Percentiles rank a stretch among this genome's conserved stretches.
phyloP scores from a whole-genome alignment of 1,284 basidiomycete species.

The Cutaneotrichosporon sp. region DNA sequence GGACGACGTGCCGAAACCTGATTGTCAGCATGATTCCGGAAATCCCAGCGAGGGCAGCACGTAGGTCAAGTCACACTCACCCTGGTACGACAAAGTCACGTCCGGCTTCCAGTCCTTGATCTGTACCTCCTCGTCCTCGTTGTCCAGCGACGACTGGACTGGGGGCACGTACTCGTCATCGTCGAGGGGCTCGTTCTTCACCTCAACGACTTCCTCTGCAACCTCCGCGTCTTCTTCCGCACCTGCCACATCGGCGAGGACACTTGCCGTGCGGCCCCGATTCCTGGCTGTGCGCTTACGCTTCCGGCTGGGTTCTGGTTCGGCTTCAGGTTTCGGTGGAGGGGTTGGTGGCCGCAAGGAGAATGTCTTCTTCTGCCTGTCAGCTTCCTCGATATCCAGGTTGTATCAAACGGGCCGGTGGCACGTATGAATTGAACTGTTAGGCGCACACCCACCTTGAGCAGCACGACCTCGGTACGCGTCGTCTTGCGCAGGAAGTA shows the following conservation, averaged over 20 bases:
- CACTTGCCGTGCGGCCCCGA: constrained; percentile 9
- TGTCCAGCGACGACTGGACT: not conserved
- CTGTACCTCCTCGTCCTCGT: constrained; percentile 12
- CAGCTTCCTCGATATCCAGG: not conserved
- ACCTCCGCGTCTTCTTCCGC: constrained; percentile 11
- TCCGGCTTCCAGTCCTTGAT: constrained; percentile 48
- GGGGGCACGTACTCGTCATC: constrained; percentile 3
- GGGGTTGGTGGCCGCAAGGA: constrained; percentile 37
- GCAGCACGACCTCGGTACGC: constrained; percentile 42
- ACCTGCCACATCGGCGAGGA: not conserved
- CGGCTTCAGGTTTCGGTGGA: constrained; percentile 14
- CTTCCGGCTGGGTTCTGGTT: constrained; percentile 9
- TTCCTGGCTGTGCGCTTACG: constrained; percentile 18
- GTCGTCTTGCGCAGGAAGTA: constrained; percentile 45
- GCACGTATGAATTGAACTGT: too few species aligned
- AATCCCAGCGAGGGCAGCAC: too few species aligned
- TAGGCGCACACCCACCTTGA: constrained; percentile 34
- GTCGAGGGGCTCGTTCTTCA: constrained; percentile 22
- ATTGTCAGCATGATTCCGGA: too few species aligned
- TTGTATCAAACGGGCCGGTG: too few species aligned
- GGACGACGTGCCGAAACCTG: constrained; percentile 45
- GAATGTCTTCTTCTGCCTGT: constrained; percentile 35
- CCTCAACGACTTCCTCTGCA: constrained; percentile 18
- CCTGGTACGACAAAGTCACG: constrained; percentile 38
- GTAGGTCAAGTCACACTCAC: constrained; percentile 25